These are phyloP conservation scores for Aspergillus homomorphus DNA, from an alignment of 495 filamentous ascomycete species.

Conservation along the genomic window DNA sequence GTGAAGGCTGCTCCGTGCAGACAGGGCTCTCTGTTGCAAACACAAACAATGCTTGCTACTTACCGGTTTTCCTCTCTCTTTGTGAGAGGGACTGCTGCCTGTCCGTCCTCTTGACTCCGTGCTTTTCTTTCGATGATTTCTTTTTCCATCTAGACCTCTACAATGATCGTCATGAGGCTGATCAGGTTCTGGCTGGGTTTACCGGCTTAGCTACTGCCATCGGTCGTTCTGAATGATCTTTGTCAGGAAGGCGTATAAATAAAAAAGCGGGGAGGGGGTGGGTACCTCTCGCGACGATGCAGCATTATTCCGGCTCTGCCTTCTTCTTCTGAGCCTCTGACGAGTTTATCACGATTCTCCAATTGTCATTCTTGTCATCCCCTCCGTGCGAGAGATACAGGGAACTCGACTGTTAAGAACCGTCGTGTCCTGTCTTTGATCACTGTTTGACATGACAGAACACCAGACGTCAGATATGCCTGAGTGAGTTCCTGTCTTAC, in stretches of 20 bases:
- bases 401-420: too few species aligned
- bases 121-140: neutral
- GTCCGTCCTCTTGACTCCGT: neutral
- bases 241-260: neutral
- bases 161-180: neutral
- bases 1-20: neutral
- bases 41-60: neutral
- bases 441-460: too few species aligned
- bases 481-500: neutral
- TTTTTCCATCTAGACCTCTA: neutral
- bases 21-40: neutral
- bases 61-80: neutral
- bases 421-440: too few species aligned
- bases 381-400: too few species aligned
- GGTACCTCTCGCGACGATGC: too few species aligned
- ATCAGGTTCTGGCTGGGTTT: neutral
- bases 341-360: too few species aligned
- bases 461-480: neutral
- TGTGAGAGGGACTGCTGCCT: neutral
- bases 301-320: too few species aligned
- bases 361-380: too few species aligned
- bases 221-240: neutral
- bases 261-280: too few species aligned
- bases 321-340: too few species aligned
- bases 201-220: neutral